phyloP scores from a whole-genome alignment of 176 grass and related monocot genomes.

The Ensete ventricosum region DNA sequence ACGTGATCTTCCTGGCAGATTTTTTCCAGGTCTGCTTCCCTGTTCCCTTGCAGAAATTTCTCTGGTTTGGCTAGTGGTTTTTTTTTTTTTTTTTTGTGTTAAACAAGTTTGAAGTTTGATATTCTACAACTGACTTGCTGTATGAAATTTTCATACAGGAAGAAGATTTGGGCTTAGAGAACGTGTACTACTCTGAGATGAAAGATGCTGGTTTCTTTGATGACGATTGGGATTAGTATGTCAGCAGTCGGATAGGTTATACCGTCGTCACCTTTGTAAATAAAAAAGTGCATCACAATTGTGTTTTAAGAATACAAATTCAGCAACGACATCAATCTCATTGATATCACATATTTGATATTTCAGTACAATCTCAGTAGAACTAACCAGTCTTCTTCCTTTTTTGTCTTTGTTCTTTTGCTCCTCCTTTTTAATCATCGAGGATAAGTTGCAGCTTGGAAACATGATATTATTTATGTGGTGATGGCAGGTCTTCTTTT shows the following conservation, averaged over 20 bases:
- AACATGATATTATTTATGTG: no score
- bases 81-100: no score
- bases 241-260: background rate
- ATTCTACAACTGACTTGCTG: no score
- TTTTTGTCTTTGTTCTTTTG: background rate
- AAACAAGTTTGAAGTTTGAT: no score
- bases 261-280: background rate
- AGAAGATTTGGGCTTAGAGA: conserved; percentile 94
- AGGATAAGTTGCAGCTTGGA: background rate
- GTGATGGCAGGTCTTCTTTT: no score
- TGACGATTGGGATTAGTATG: conserved; percentile 81
- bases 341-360: background rate
- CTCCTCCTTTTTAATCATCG: background rate
- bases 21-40: conserved; percentile 78
- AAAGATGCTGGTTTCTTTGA: conserved; percentile 99
- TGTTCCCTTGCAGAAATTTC: background rate
- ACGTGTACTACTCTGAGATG: conserved; percentile 98
- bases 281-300: background rate
- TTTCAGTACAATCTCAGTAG: background rate
- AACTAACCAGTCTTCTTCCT: background rate
- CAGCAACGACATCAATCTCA: background rate
- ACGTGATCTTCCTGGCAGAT: conserved; percentile 85
- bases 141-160: conserved; percentile 34
- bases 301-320: background rate
- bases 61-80: conserved; percentile 6